Evolutionary conservation across 2,329 filamentous ascomycete species (phyloP).

Genomic region (Coleophoma eucalyptorum): DNA sequence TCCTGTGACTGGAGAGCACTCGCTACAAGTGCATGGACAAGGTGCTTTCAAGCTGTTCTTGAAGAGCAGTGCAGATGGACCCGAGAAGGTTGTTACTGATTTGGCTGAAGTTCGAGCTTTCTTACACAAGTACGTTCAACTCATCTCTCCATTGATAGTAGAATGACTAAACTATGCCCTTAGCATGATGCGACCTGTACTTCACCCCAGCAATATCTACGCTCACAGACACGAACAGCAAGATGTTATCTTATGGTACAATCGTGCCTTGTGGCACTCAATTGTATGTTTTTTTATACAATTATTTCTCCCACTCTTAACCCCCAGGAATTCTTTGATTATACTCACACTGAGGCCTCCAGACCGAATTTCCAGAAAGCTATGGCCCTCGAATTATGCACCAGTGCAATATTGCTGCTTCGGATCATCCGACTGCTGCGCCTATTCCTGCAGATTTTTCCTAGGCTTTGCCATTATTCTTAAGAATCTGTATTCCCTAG

Average conservation of each 20-base stretch:
- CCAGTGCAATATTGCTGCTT: constrained; percentile 27
- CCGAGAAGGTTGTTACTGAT: constrained; percentile 20
- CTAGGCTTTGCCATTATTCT: too few species aligned
- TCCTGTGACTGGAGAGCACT: constrained; percentile 23
- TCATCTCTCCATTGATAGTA: neutral
- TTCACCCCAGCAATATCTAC: constrained; percentile 30
- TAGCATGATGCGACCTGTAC: constrained; percentile 31
- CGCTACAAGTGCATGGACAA: constrained; percentile 31
- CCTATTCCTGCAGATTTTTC: neutral
- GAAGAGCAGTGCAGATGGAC: constrained; percentile 23
- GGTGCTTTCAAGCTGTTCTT: constrained; percentile 30
- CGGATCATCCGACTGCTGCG: constrained; percentile 11
- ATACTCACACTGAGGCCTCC: constrained; percentile 8
- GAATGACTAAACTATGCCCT: neutral
- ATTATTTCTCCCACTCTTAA: neutral
- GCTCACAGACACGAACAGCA: constrained; percentile 31
- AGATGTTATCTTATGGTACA: constrained; percentile 35
- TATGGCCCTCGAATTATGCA: constrained; percentile 35
- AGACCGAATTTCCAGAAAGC: constrained; percentile 30
- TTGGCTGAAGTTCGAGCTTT: constrained; percentile 26
- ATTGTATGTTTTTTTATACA: constrained; percentile 22
- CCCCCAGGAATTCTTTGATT: neutral
- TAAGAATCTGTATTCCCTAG: too few species aligned
- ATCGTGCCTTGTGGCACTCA: constrained; percentile 34
- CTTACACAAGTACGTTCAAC: constrained; percentile 24